Conservation (phyloP, 1,139 yeast species). For the Geotrichum candidum region DNA sequence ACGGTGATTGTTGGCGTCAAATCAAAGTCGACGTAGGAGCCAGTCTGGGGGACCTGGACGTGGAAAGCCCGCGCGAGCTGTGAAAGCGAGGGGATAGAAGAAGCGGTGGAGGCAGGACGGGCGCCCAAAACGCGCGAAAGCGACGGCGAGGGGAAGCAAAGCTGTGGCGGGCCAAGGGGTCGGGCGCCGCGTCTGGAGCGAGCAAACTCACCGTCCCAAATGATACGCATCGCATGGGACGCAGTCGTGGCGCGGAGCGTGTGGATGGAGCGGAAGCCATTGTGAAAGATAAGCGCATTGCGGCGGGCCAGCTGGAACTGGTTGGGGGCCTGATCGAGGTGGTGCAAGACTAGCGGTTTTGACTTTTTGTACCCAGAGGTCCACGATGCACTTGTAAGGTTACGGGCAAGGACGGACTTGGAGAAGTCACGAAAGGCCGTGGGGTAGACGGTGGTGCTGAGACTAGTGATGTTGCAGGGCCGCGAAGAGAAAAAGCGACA, state of each 20-base stretch:
- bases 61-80: conserved; percentile 13
- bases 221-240: not conserved
- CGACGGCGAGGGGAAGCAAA: conserved; percentile 12
- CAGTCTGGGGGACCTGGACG: conserved; percentile 12
- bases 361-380: not conserved
- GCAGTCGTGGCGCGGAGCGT: not conserved
- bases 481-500: conserved; percentile 1
- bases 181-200: not conserved
- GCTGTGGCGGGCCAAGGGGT: not conserved
- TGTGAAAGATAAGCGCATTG: not conserved
- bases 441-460: not conserved
- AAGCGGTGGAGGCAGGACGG: not conserved
- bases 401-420: not conserved
- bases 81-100: conserved; percentile 11
- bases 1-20: conserved; percentile 30
- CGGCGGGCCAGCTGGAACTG: not conserved
- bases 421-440: not conserved
- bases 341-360: not conserved
- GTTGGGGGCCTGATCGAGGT: not conserved
- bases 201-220: conserved; percentile 2
- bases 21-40: conserved; percentile 34
- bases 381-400: not conserved
- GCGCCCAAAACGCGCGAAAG: not conserved
- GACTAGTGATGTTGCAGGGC: not conserved
- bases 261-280: conserved; percentile 2